Base-by-base conservation (phyloP, 2,329 filamentous ascomycete species). In the Teratosphaeria gauchensis region DNA sequence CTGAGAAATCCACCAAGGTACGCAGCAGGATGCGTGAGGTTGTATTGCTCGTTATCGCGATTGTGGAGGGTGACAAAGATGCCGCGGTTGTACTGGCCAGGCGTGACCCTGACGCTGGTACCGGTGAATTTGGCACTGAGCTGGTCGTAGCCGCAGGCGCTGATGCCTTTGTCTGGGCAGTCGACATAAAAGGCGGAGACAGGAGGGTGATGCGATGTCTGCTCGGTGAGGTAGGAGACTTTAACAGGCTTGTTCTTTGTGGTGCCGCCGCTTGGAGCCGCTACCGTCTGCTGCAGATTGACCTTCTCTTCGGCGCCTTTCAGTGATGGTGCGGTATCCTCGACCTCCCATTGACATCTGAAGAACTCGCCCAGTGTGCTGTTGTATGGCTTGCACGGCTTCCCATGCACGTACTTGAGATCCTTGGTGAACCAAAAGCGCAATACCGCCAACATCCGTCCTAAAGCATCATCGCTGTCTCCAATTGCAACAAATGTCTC, bases 361-460 rank as follows among this genome's bases (percentile, higher is more conserved):
- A 99, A 99, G 77, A 99, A 99, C 77, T 99, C 94, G 64, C 94
- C 94, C 55, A 99, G 77, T 38, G 91, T 92, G 54, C 92, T 96
- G 76, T 99, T 99, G 78, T 99, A 99, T 11, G 94, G 94, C 76
- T 99, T 99, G 84, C 92, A 97, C 51, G 94, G 94, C 78, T 92
- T 95, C 61, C 92, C 92, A 78, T 97, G 97, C 73, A 95, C 90
- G 70, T 97, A 99, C 83, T 99, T 99, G 74, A 99, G 74, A 74
- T 99, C 94, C 75, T 99, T 99, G 63, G 94, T 97, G 69, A 97
- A 95, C 94, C 94, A 99, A 76, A 97, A 99, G 61, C 92, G 86
- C 67, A 97, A 76, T 32, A 95, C 90, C 70, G 92, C 92, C 56
- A 99, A 83, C 89, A 96, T 96, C 66, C 94, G 90, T 67, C 94